These are phyloP conservation scores for Neoboletus subvelutipes DNA, from an alignment of 768 basidiomycete genomes.

Conservation along the genomic window DNA sequence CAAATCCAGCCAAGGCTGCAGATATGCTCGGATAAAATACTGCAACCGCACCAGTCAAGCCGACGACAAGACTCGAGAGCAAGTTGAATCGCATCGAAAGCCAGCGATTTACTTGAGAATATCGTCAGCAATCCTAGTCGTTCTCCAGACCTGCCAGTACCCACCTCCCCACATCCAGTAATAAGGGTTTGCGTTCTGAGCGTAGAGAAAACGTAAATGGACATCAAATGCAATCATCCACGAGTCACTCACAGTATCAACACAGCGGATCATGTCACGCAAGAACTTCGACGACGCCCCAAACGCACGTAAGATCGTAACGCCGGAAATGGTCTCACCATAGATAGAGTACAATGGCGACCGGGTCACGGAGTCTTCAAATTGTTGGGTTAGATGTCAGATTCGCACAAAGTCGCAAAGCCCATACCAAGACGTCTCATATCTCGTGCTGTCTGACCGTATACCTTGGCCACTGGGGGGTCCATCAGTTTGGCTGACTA, in stretches of 20 bases:
- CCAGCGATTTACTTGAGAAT: conserved; percentile 78
- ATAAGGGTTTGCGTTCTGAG: conserved; percentile 64
- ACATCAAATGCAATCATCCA: background rate
- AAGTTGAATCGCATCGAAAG: conserved; percentile 85
- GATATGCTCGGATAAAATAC: conserved; percentile 69
- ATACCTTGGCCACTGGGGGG: conserved; percentile 44
- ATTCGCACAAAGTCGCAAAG: background rate
- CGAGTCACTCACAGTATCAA: conserved; percentile 62
- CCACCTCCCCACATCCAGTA: conserved; percentile 92
- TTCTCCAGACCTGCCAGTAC: conserved; percentile 9
- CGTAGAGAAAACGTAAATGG: conserved; percentile 1
- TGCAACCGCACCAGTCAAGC: conserved; percentile 66
- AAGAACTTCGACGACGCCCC: conserved; percentile 86
- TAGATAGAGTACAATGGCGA: conserved; percentile 50
- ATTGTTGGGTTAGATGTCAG: background rate
- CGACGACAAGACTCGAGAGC: conserved; percentile 68
- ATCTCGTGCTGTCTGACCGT: conserved; percentile 85
- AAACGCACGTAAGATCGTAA: conserved; percentile 71
- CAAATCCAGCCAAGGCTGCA: conserved; percentile 84
- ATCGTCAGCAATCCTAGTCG: conserved; percentile 3
- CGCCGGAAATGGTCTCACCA: conserved; percentile 50
- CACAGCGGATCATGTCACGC: conserved; percentile 78
- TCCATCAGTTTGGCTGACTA: conserved; percentile 6
- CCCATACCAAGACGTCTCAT: conserved; percentile 71
- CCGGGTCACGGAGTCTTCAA: conserved; percentile 46